A percentile compares a stretch with the other conserved stretches of the same genome.
phyloP scores from a whole-genome alignment of 306 rosid species.

The Begonia loranthoides region DNA sequence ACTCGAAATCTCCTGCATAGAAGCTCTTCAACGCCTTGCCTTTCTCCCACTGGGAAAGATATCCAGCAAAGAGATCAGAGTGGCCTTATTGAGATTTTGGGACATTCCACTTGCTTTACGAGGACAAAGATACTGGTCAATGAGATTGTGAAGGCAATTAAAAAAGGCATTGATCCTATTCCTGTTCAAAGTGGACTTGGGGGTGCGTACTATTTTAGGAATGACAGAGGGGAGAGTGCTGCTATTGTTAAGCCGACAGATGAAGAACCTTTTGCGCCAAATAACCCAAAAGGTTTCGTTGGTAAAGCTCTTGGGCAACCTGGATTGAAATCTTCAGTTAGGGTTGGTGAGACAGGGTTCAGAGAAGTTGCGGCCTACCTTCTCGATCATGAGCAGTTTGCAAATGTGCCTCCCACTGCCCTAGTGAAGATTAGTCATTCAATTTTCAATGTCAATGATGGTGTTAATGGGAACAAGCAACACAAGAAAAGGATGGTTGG shows the following conservation, averaged over 20 bases:
- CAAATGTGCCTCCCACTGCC: conserved; percentile 93
- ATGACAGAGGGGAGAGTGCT: conserved; percentile 54
- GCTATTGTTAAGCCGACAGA: conserved; percentile 96
- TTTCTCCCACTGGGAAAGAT: conserved; percentile 84
- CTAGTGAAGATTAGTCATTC: conserved; percentile 93
- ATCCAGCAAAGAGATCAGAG: conserved; percentile 71
- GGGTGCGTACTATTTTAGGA: conserved; percentile 87
- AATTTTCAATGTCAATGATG: conserved; percentile 84
- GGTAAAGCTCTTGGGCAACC: conserved; percentile 97
- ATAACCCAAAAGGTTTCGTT: conserved; percentile 91
- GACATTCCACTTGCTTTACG: conserved; percentile 40
- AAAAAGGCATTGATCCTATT: conserved; percentile 74
- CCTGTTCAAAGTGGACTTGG: conserved; percentile 87
- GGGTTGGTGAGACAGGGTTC: conserved; percentile 95
- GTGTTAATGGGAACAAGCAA: conserved; percentile 57
- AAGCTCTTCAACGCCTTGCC: conserved; percentile 94
- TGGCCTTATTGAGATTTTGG: conserved; percentile 79
- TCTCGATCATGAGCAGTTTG: conserved; percentile 70
- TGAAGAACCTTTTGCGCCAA: conserved; percentile 98
- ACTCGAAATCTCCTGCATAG: conserved; percentile 69
- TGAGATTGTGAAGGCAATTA: conserved; percentile 60
- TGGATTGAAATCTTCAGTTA: conserved; percentile 76
- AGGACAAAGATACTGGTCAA: conserved; percentile 33
- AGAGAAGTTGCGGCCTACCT: conserved; percentile 96
- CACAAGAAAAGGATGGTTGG: conserved; percentile 60